A percentile compares a stretch with the other conserved stretches of the same genome.
Conservation (phyloP, 352 stramenopile genomes). For the Aphanomyces euteiches region DNA sequence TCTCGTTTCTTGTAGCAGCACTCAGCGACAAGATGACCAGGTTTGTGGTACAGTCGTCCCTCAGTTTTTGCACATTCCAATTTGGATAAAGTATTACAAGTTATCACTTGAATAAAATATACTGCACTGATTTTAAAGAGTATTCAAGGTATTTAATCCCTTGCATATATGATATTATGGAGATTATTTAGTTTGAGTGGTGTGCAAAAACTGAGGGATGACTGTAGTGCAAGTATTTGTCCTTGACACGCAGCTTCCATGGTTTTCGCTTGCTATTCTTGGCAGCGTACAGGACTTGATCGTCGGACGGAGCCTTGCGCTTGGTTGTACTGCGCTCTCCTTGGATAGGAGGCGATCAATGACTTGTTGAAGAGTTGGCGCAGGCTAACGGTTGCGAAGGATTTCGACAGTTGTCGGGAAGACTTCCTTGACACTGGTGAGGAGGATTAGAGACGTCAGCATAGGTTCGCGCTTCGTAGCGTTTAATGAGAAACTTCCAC, state of each 20-base stretch:
- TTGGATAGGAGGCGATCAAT: not conserved
- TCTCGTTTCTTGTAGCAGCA: conserved; percentile 3
- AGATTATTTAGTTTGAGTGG: too few relatives aligned
- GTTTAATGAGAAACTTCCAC: not conserved
- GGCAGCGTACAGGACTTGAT: not conserved
- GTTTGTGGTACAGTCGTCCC: too few relatives aligned
- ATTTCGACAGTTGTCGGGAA: conserved; percentile 14
- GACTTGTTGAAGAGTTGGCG: not conserved
- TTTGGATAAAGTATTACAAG: too few relatives aligned
- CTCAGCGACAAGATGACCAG: not conserved
- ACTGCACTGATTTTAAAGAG: too few relatives aligned
- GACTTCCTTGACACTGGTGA: not conserved
- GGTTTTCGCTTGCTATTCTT: not conserved
- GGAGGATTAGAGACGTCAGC: not conserved
- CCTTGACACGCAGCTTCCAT: not conserved
- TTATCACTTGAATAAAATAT: too few relatives aligned
- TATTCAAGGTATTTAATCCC: too few relatives aligned
- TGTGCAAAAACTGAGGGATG: too few relatives aligned
- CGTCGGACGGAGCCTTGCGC: not conserved
- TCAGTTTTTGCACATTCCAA: too few relatives aligned
- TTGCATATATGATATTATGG: too few relatives aligned
- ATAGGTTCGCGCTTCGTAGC: not conserved
- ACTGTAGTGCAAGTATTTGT: not conserved
- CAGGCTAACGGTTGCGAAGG: not conserved
- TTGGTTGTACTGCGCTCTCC: not conserved